phyloP scores from a whole-genome alignment of 2,329 filamentous ascomycete species.

The Fusarium chlamydosporum region DNA sequence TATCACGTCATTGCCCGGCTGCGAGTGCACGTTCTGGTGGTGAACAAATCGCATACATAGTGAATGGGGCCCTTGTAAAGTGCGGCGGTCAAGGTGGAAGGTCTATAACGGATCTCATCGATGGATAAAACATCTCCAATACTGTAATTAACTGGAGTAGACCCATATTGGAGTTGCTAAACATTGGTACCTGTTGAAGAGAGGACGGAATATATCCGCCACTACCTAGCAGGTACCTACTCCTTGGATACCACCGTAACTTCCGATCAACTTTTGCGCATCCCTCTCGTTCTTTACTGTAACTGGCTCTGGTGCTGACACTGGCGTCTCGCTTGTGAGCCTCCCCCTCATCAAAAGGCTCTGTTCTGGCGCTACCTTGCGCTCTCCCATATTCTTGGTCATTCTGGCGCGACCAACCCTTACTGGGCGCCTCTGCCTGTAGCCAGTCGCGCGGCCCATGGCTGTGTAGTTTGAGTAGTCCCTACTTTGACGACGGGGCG shows the following conservation, averaged over 20 bases:
- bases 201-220: slow-evolving; percentile 36
- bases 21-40: slow-evolving; percentile 5
- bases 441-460: slow-evolving; percentile 36
- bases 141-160: slow-evolving; percentile 22
- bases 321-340: slow-evolving; percentile 26
- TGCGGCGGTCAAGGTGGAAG: slow-evolving; percentile 15
- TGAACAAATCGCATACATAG: slow-evolving; percentile 1
- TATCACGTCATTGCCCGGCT: slow-evolving; percentile 33
- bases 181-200: not conserved
- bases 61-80: not conserved
- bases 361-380: slow-evolving; percentile 6
- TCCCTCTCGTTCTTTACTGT: slow-evolving; percentile 17
- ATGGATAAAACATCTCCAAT: slow-evolving; percentile 20
- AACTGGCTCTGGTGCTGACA: slow-evolving; percentile 22
- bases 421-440: slow-evolving; percentile 35
- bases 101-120: slow-evolving; percentile 14
- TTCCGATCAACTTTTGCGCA: slow-evolving; percentile 15
- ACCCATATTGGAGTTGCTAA: slow-evolving; percentile 8
- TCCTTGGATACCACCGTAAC: not conserved
- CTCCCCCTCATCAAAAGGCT: slow-evolving; percentile 12
- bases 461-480: slow-evolving; percentile 13
- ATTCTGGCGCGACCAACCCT: slow-evolving; percentile 36
- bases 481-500: slow-evolving; percentile 32
- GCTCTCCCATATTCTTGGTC: slow-evolving; percentile 31
- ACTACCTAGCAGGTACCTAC: not conserved